Evolutionary conservation across 306 rosid genomes (phyloP), one percentile per base, ranked within the genome.

Genomic region (Fagus crenata): DNA sequence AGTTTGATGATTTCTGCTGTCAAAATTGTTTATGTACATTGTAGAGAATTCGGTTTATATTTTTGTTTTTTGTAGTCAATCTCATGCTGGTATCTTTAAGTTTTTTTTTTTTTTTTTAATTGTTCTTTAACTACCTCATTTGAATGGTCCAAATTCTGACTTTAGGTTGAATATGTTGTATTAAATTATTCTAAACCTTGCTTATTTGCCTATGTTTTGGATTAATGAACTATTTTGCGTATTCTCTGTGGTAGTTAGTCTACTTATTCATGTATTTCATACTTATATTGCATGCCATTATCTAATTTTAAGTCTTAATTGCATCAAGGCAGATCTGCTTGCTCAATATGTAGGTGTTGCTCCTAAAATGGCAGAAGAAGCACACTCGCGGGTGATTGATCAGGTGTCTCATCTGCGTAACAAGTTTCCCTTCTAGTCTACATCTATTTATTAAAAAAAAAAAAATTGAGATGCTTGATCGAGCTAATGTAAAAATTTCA

Each of bases 351-450:
- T 97, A 69, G 97, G 97, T 18, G 98, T 95, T 85, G 96, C 97
- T 76, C 97, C 98, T 6, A 90, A 95, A 89, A 92, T 90, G 97
- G 98, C 98, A 58, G 97, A 90, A 89, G 98, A 89, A 87, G 97
- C 98, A 39, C 98, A 95, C 71, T 80, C 88, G 0, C 93, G 87
- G 86, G 97, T 81, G 81, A 92, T 95, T 72, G 93, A 95, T 82
- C 86, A 84, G 98, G 98, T 90, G 74, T 41, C 39, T 37, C 40
- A 78, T 49, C 71, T 75, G 69, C 72, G 3, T 22, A 54, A 40
- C 54, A 2, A 1, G 22, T 22, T 56, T 35, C 7, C 1, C 41
- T 33, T 18, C 7, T 46, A 53, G 43, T 37, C 59, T 7, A 2
- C 35, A 72, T 40, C 39, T 72, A 17, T 81, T 1, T 55, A 9